Evolutionary conservation across 1,139 yeast species (phyloP), one percentile per base, ranked within the genome.

Genomic region (Keqinozyma sinolaborantium): DNA sequence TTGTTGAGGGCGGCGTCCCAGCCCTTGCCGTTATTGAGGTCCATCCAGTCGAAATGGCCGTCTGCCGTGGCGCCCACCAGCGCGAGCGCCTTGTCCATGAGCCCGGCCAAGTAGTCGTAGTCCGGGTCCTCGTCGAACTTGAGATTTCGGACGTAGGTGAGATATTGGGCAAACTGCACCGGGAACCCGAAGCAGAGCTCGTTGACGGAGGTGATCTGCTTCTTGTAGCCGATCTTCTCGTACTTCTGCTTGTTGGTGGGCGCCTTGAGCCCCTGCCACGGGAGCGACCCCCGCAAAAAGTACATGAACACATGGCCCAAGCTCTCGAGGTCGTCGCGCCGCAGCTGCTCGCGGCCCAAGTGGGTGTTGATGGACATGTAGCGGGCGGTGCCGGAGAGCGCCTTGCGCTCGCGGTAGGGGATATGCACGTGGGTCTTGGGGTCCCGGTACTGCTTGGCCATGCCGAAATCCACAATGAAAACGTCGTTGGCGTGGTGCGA

Each of bases 11-110:
- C 65, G 16, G 83, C 76, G 58, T 83, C 94, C 92, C 92, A 83
- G 25, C 94, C 94, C 51, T 76, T 74, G 32, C 94, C 94, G 29
- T 80, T 80, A 49, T 83, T 83, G 44, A 83, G 61, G 46, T 79
- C 80, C 90, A 83, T 82, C 94, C 94, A 83, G 53, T 83, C 94
- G 48, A 81, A 83, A 48, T 80, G 82, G 12, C 79, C 83, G 53
- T 81, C 88, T 24, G 73, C 78, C 34, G 43, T 42, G 5, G 35
- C 32, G 25, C 44, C 45, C 15, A 62, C 53, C 2, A 64, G 54
- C 7, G 50, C 41, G 38, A 64, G 48, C 3, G 71, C 72, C 40
- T 64, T 64, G 42, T 66, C 70, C 73, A 68, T 66, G 25, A 69
- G 51, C 19, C 56, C 53, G 8, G 56, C 44, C 38, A 66, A 52